Evolutionary conservation across 352 stramenopile genomes (phyloP), one percentile per base, ranked within the genome.

Genomic region (Pythium phragmitis): DNA sequence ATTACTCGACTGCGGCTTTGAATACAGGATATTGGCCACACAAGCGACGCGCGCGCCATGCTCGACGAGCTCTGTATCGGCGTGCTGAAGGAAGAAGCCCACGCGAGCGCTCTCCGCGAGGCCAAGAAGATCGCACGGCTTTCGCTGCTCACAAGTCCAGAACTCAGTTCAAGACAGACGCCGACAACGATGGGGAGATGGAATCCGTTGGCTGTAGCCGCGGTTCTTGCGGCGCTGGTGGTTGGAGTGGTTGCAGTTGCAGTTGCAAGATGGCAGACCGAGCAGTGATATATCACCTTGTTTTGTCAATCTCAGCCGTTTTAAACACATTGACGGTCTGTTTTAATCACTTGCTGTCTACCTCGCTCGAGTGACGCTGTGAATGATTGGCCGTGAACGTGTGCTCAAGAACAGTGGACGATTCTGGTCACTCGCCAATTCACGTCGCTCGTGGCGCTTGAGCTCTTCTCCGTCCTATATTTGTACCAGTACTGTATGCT

Each of bases 21-120:
- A 8, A 39, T 39, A 8, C 34, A 52, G 39, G 54, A 52, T 23
- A 73, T 59, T 41, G 52, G 52, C 33, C 52, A 59, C 37, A 59
- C 52, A 21, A 59, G 41, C 37, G 52, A 59, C 16, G 37, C 52
- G 36, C 52, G 52, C 26, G 33, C 26, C 16, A 60, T 60, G 54
- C 41, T 52, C 9, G 54, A 86, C 33, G 89, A 98, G 53, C 88
- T 98, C 59, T 83, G 88, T 39, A 88, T 98, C 60, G 91, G 91
- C 21, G 74, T 81, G 23, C 75, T 97, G 36, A 73, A 70, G 19
- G 62, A 76, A 23, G 69, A 74, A 26, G 33, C 50, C n/a, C 49
- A 67, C 6, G 54, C 62, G 46, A 59, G 57, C 3, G 54, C 50
- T 2, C 9, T 37, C 2, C 43, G 58, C 0, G 73, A 71, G 21